Evolutionary conservation across 2,329 filamentous ascomycete genomes (phyloP), one percentile per base, ranked within the genome.

Genomic region (Cercospora beticola): DNA sequence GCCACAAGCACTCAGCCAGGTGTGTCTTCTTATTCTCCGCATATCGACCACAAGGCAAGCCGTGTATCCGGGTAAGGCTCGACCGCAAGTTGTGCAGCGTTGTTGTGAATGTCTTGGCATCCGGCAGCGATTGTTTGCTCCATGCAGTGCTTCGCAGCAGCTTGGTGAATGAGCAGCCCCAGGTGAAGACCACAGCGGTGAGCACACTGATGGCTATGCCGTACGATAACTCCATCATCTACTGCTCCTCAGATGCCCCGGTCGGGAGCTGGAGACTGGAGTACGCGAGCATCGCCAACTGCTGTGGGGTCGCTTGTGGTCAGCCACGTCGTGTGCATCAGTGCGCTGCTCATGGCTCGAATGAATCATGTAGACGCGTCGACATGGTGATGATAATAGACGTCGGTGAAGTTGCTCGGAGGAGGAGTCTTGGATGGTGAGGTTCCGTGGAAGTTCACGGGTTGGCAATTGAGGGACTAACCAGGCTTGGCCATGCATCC

Each of bases 401-500:
- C 14, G 36, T 12, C 14, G 14, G 36, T 40, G 16, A 16, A n/a
- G 36, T n/a, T 8, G 36, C 14, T 18, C 30, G 59, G 16, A 18
- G 31, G n/a, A 21, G 16, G 21, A 31, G 54, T 57, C 54, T 57
- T 57, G 54, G 31, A 33, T 33, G 31, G 36, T 40, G 40, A 64
- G 46, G 31, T 46, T 64, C 43, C 36, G 12, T 64, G 31, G 23
- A 18, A 57, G 54, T 30, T 30, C 40, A 65, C 56, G 33, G 26
- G 43, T 18, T 28, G 54, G 30, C 21, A 66, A 62, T 26, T 62
- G 67, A 57, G 26, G 54, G 18, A n/a, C 54, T 57, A 57, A 57
- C 54, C 54, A 16, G 54, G 54, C 54, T 59, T 43, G 54, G 60
- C 46, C 56, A 36, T 28, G 43, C 40, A 65, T 57, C 56, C 64